Conservation (phyloP, 108 stramenopile species). For the Cyclotella choctawhatcheeana region DNA sequence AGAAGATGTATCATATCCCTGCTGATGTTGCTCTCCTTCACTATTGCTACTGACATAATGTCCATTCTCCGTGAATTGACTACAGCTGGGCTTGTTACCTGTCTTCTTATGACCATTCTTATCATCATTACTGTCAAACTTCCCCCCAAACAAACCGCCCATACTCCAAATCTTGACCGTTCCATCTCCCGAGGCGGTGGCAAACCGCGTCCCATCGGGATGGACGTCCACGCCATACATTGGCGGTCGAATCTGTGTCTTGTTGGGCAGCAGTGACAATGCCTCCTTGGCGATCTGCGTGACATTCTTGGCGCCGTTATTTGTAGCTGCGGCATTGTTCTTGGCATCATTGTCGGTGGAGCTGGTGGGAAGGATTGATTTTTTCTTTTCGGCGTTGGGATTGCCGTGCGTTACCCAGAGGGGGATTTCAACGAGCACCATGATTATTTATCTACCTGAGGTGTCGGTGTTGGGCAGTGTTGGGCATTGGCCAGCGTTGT, state of each 20-base stretch:
- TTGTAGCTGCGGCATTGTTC: no score
- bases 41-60: conserved; percentile 74
- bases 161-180: conserved; percentile 82
- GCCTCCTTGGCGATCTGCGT: conserved; percentile 54
- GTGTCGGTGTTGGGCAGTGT: no score
- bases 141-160: conserved; percentile 56
- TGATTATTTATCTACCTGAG: no score
- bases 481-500: no score
- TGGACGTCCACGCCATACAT: conserved; percentile 83
- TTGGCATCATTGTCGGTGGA: no score
- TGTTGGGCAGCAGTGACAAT: conserved; percentile 17
- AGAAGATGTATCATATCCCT: conserved; percentile 22
- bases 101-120: conserved; percentile 4
- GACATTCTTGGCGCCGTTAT: background rate
- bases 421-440: conserved; percentile 39
- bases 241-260: conserved; percentile 49
- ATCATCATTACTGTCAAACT: conserved; percentile 3
- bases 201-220: conserved; percentile 71
- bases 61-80: conserved; percentile 49
- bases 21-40: conserved; percentile 38
- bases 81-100: conserved; percentile 19
- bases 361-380: conserved; percentile 13
- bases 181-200: conserved; percentile 87
- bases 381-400: conserved; percentile 7
- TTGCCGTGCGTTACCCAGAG: conserved; percentile 38